Percentiles rank a stretch among this genome's conserved stretches.
Conservation (phyloP, 495 filamentous ascomycete species). For the Lichenothelia convexa region DNA sequence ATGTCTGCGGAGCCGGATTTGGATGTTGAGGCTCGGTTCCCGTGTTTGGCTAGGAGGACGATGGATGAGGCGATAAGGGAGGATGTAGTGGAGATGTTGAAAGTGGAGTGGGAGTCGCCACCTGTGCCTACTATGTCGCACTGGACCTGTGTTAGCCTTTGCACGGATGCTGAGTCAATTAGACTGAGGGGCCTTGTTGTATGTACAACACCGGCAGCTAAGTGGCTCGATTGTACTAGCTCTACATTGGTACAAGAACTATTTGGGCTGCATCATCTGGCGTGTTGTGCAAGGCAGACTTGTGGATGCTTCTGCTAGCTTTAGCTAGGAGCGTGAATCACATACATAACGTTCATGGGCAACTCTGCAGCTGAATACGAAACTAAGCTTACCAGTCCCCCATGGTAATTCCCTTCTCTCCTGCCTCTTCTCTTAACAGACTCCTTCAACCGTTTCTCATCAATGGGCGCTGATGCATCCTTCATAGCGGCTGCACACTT, state of each 20-base stretch:
- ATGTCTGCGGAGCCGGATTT: constrained; percentile 92
- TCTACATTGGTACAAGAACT: too few relatives aligned
- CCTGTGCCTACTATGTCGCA: constrained; percentile 98
- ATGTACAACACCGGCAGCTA: too few relatives aligned
- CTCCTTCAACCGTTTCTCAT: constrained; percentile 36
- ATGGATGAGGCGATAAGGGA: constrained; percentile 78
- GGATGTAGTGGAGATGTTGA: constrained; percentile 90
- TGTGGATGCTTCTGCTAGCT: too few relatives aligned
- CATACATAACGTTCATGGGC: too few relatives aligned
- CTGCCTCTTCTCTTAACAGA: constrained; percentile 36
- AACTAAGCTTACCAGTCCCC: constrained; percentile 17
- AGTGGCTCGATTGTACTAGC: too few relatives aligned
- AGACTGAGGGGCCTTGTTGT: too few relatives aligned
- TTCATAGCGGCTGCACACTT: constrained; percentile 53
- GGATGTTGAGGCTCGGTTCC: constrained; percentile 88
- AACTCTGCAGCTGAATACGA: not conserved
- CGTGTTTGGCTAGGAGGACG: constrained; percentile 79
- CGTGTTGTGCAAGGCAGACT: too few relatives aligned
- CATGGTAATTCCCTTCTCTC: constrained; percentile 47
- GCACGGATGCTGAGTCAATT: too few relatives aligned
- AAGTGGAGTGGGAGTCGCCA: constrained; percentile 89
- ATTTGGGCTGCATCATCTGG: too few relatives aligned
- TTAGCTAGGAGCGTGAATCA: too few relatives aligned
- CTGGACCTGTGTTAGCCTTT: constrained; percentile 21
- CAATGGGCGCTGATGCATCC: constrained; percentile 47